Evolutionary conservation across 2,329 filamentous ascomycete species (phyloP).

Genomic region (Sarocladium oryzae): DNA sequence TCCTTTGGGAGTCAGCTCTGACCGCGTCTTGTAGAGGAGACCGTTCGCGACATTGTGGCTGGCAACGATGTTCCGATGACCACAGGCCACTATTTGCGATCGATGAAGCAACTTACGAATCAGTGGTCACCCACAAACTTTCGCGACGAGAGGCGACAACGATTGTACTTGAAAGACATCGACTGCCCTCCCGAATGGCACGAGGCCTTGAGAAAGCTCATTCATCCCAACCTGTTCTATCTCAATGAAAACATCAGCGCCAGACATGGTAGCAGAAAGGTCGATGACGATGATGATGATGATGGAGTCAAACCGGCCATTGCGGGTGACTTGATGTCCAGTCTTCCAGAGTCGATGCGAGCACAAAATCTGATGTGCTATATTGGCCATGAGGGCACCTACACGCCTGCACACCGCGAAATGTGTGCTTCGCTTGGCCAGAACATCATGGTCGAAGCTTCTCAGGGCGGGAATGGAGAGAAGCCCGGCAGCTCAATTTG

Average conservation of each 20-base stretch:
- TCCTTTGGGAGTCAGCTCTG: background rate
- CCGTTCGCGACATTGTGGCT: constrained; percentile 71
- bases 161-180: constrained; percentile 94
- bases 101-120: constrained; percentile 75
- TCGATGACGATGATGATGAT: constrained; percentile 20
- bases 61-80: constrained; percentile 76
- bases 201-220: constrained; percentile 66
- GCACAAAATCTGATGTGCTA: constrained; percentile 98
- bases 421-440: constrained; percentile 97
- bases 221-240: constrained; percentile 82
- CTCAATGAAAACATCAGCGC: constrained; percentile 69
- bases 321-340: constrained; percentile 92
- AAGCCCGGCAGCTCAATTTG: constrained; percentile 86
- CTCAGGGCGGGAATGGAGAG: constrained; percentile 64
- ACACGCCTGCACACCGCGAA: constrained; percentile 88
- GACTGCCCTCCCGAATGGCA: constrained; percentile 89
- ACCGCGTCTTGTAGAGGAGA: constrained; percentile 55
- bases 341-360: constrained; percentile 76
- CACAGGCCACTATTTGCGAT: constrained; percentile 82
- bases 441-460: constrained; percentile 97
- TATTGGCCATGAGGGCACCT: constrained; percentile 94
- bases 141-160: constrained; percentile 71
- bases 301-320: constrained; percentile 55
- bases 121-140: constrained; percentile 74
- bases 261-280: background rate